Evolutionary conservation across 352 stramenopile genomes (phyloP).

Genomic region (Phytophthora quininea): DNA sequence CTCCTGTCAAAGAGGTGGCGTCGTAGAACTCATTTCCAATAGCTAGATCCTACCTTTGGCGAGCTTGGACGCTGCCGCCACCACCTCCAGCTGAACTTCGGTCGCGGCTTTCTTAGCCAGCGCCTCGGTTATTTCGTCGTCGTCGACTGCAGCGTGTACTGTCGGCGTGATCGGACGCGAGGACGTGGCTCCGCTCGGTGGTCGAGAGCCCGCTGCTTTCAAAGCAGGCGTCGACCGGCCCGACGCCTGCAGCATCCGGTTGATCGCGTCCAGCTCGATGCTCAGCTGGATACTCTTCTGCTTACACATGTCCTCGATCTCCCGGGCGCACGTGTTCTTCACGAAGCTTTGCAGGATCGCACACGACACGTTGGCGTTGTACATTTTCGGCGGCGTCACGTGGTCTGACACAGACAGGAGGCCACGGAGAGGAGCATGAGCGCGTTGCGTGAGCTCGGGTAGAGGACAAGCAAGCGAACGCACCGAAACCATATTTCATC

Average conservation of each 20-base stretch:
- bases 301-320: conserved; percentile 78
- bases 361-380: conserved; percentile 77
- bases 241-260: conserved; percentile 31
- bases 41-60: conserved; percentile 49
- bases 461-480: conserved; percentile 4
- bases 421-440: too few relatives aligned
- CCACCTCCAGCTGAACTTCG: conserved; percentile 59
- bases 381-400: conserved; percentile 67
- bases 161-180: conserved; percentile 22
- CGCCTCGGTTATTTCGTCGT: conserved; percentile 32
- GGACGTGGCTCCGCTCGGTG: not conserved
- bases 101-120: conserved; percentile 42
- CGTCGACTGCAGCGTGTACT: conserved; percentile 14
- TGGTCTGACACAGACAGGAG: conserved; percentile 29
- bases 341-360: conserved; percentile 78
- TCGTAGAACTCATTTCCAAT: not conserved
- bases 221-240: too few relatives aligned
- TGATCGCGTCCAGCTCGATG: conserved; percentile 74
- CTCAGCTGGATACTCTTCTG: conserved; percentile 77
- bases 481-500: conserved; percentile 87
- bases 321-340: conserved; percentile 62
- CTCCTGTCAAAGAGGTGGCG: not conserved
- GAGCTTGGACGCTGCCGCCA: conserved; percentile 49
- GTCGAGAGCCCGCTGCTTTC: conserved; percentile 1
- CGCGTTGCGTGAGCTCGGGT: too few relatives aligned